Conservation (phyloP, 257 asterid species). For the Gardenia jasminoides region DNA sequence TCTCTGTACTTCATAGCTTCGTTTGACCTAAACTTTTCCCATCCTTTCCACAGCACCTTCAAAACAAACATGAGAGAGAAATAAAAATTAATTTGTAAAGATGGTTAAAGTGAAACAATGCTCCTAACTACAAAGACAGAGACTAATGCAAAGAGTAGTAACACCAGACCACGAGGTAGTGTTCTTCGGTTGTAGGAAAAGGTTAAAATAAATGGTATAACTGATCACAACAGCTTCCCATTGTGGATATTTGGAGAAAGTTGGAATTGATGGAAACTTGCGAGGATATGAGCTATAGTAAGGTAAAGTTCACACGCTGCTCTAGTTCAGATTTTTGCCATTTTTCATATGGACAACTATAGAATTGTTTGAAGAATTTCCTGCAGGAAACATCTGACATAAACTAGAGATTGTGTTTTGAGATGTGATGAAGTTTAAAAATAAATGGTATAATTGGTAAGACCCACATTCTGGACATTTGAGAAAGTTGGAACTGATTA, state of each 20-base stretch:
- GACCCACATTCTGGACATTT: too few relatives aligned
- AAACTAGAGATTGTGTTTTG: background rate
- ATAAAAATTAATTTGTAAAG: background rate
- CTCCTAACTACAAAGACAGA: background rate
- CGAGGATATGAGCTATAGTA: background rate
- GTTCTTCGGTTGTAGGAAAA: background rate
- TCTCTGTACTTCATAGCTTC: background rate
- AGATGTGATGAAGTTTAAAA: too few relatives aligned
- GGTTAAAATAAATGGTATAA: background rate
- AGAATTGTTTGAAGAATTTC: background rate
- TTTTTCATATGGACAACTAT: background rate
- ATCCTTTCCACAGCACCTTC: constrained; percentile 81
- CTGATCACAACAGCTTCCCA: background rate
- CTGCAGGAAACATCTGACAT: background rate
- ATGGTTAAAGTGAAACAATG: background rate
- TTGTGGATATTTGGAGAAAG: background rate
- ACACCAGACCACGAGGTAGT: background rate
- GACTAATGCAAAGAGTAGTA: background rate
- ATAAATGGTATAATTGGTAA: too few relatives aligned
- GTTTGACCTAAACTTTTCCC: constrained; percentile 13
- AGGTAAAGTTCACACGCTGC: background rate
- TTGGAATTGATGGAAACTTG: background rate
- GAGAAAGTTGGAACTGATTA: too few relatives aligned
- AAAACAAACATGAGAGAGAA: constrained; percentile 14
- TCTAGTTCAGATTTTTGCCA: background rate